These are phyloP conservation scores for Micractinium conductrix DNA, from an alignment of 139 green algal species.

Conservation along the genomic window DNA sequence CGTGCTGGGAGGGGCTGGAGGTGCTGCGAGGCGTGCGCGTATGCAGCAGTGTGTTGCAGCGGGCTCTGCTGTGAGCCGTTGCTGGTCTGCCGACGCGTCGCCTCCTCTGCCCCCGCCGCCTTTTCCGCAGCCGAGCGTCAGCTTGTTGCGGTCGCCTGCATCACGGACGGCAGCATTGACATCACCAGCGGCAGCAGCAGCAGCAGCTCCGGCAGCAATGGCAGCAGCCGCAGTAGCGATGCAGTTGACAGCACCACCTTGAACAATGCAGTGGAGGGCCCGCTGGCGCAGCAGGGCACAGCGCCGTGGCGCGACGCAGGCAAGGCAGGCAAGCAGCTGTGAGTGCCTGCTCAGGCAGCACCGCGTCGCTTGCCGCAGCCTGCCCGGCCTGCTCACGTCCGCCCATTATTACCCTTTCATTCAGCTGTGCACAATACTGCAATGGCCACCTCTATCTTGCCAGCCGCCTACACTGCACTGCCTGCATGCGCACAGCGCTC, in stretches of 20 bases:
- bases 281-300: constrained; percentile 1
- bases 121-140: background rate
- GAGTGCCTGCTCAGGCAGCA: background rate
- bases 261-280: constrained; percentile 20
- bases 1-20: background rate
- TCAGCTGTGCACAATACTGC: background rate
- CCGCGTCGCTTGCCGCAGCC: background rate
- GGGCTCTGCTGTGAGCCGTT: background rate
- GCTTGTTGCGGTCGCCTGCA: background rate
- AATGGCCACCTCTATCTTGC: background rate
- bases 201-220: background rate
- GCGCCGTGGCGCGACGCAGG: background rate
- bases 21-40: background rate
- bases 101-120: background rate
- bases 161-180: background rate
- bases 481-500: too few species aligned
- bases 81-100: background rate
- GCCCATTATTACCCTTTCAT: background rate
- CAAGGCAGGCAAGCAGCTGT: background rate
- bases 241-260: background rate
- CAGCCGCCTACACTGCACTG: too few species aligned
- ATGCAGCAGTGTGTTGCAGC: background rate
- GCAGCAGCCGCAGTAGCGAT: background rate
- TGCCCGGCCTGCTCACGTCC: background rate
- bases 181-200: background rate